Evolutionary conservation across 805 yeast genomes (phyloP).

Genomic region (Nakazawaea ernobii): DNA sequence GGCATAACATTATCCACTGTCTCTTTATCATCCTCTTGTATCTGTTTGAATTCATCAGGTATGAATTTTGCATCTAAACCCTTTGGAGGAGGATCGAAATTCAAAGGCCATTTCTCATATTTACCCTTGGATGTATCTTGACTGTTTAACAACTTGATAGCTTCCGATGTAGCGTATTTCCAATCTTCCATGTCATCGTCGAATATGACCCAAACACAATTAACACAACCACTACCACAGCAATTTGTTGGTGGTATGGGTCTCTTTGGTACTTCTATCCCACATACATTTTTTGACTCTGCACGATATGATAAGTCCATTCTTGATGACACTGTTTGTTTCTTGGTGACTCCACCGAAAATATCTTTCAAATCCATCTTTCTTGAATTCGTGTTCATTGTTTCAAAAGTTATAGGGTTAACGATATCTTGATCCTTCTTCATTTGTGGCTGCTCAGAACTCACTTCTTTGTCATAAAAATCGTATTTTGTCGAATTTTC

Average conservation of each 20-base stretch:
- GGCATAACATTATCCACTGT: constrained; percentile 58
- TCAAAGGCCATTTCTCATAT: constrained; percentile 55
- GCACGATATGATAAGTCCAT: constrained; percentile 30
- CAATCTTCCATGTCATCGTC: constrained; percentile 86
- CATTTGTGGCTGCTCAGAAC: constrained; percentile 8
- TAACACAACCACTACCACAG: constrained; percentile 95
- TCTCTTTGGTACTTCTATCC: constrained; percentile 72
- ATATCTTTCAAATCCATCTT: constrained; percentile 8
- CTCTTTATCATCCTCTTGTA: constrained; percentile 22
- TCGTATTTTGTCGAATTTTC: background rate
- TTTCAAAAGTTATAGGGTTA: constrained; percentile 4
- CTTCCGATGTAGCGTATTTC: constrained; percentile 54
- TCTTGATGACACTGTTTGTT: constrained; percentile 26
- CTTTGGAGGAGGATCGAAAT: constrained; percentile 53
- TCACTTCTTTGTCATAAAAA: constrained; percentile 8
- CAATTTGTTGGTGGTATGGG: constrained; percentile 94
- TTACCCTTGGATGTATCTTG: constrained; percentile 34
- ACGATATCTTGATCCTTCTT: background rate
- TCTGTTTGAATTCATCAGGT: constrained; percentile 30
- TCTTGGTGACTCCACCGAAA: constrained; percentile 15
- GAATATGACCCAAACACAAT: constrained; percentile 94
- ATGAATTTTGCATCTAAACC: constrained; percentile 34
- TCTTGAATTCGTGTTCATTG: background rate
- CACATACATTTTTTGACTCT: constrained; percentile 38
- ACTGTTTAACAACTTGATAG: constrained; percentile 36